Base-by-base conservation (phyloP, 306 rosid genomes). In the Cucumis hystrix region DNA sequence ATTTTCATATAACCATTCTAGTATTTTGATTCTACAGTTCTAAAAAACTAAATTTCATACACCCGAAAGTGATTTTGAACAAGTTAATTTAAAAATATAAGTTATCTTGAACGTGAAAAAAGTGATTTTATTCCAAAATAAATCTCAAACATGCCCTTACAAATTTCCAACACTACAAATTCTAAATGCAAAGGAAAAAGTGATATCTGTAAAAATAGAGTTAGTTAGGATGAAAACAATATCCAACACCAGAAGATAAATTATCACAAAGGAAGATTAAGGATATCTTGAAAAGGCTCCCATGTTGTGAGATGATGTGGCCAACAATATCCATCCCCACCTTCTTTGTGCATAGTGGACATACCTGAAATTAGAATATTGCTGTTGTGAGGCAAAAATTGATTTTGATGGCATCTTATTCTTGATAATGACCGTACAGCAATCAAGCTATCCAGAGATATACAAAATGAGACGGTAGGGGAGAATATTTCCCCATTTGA, bases 201-300 rank as follows among this genome's bases (percentile, higher is more conserved):
- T 10, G 21, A 10, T 7, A 66, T 40, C 73, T 8, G 10, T n/a
- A 30, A 66, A 66, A 66, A 17, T 66, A 40, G 52, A 39, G 54
- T 66, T 66, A 25, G 51, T 66, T 65, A 39, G 9, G 72, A 37
- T 66, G 72, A 28, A 66, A 37, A 39, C 49, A 5, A 65, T 65
- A 18, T 65, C 40, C 37, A 71, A 54, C 8, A 65, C 57, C 49
- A 83, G 13, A 73, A 23, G 10, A 73, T 14, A 62, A 77, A 69
- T n/a, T 35, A 73, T 30, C n/a, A 33, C 28, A 21, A 80, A 43
- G n/a, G 69, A 59, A 81, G 10, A 59, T 55, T 28, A 87, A 93
- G 97, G 98, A 91, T 91, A 93, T 93, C 83, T 89, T 93, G 49
- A 93, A 83, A 43, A 93, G 85, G 61, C 85, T 90, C 79, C 90